Conservation (phyloP, 768 basidiomycete species). For the Russula sp. region DNA sequence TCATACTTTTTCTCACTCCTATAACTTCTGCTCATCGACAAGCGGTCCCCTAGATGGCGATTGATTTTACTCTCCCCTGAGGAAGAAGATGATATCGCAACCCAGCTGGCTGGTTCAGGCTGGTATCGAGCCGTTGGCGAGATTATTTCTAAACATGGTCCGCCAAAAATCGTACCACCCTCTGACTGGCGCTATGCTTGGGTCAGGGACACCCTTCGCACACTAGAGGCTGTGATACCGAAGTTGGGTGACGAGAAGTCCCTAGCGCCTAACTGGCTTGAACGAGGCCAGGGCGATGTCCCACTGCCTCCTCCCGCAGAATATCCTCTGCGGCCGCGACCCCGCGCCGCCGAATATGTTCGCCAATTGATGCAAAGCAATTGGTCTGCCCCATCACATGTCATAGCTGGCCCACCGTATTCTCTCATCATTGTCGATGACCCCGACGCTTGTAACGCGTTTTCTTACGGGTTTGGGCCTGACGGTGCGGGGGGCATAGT, state of each 20-base stretch:
- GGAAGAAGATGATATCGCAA: conserved; percentile 87
- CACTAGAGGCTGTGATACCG: conserved; percentile 71
- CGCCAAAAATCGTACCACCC: conserved; percentile 54
- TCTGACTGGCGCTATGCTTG: conserved; percentile 88
- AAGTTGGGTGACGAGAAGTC: conserved; percentile 55
- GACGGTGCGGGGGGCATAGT: conserved; percentile 91
- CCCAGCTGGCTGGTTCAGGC: conserved; percentile 71
- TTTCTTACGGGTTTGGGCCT: conserved; percentile 92
- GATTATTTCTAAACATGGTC: conserved; percentile 62
- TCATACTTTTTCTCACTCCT: neutral
- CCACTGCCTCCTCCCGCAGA: conserved; percentile 78
- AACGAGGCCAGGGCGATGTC: conserved; percentile 41
- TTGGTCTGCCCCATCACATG: conserved; percentile 40
- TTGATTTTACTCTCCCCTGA: conserved; percentile 86
- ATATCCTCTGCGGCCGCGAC: conserved; percentile 79
- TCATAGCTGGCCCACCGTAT: conserved; percentile 79
- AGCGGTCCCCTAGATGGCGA: conserved; percentile 55
- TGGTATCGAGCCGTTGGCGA: conserved; percentile 84
- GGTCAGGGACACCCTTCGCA: conserved; percentile 74
- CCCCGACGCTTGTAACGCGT: conserved; percentile 81
- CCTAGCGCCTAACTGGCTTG: conserved; percentile 50
- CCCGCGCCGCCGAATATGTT: conserved; percentile 67
- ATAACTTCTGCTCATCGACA: neutral
- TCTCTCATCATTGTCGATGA: conserved; percentile 85
- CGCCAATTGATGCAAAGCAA: conserved; percentile 41